Evolutionary conservation across 2,329 filamentous ascomycete species (phyloP).

Genomic region (Fusarium liriodendri): DNA sequence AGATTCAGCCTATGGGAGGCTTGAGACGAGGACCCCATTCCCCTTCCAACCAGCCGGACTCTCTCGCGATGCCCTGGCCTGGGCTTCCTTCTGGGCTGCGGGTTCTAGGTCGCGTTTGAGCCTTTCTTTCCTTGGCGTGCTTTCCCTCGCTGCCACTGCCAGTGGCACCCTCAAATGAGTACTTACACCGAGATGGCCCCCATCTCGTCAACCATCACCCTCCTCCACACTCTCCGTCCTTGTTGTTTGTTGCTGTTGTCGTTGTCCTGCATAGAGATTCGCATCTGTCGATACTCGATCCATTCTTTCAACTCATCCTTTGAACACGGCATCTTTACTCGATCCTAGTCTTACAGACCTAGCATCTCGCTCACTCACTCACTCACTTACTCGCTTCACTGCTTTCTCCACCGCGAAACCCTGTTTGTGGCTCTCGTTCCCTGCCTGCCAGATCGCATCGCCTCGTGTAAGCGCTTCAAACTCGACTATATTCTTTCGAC

Average conservation of each 20-base stretch:
- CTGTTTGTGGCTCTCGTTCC: slow-evolving; percentile 38
- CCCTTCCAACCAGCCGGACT: slow-evolving; percentile 1
- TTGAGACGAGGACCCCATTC: slow-evolving; percentile 26
- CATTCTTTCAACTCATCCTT: slow-evolving; percentile 37
- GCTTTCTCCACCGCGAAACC: slow-evolving; percentile 36
- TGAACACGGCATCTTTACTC: slow-evolving; percentile 4
- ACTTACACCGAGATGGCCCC: slow-evolving; percentile 30
- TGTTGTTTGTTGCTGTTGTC: slow-evolving; percentile 22
- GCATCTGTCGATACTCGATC: slow-evolving; percentile 41
- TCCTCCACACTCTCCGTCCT: slow-evolving; percentile 23
- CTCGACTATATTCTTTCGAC: slow-evolving; percentile 20
- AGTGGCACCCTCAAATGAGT: slow-evolving; percentile 3
- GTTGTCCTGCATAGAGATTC: slow-evolving; percentile 32
- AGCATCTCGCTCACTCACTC: slow-evolving; percentile 15
- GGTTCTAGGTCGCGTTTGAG: slow-evolving; percentile 5
- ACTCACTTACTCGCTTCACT: slow-evolving; percentile 19
- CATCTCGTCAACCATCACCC: slow-evolving; percentile 5
- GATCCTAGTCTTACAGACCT: slow-evolving; percentile 26
- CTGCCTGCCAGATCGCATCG: slow-evolving; percentile 25
- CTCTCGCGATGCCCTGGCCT: background rate
- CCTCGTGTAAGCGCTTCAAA: slow-evolving; percentile 22
- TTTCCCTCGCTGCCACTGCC: background rate
- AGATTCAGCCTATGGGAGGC: slow-evolving; percentile 30
- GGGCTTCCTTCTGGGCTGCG: too few relatives aligned
- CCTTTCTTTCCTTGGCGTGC: slow-evolving; percentile 30